These are phyloP conservation scores for Penicillium sp. DNA, from an alignment of 2,329 filamentous ascomycete species.

Conservation along the genomic window DNA sequence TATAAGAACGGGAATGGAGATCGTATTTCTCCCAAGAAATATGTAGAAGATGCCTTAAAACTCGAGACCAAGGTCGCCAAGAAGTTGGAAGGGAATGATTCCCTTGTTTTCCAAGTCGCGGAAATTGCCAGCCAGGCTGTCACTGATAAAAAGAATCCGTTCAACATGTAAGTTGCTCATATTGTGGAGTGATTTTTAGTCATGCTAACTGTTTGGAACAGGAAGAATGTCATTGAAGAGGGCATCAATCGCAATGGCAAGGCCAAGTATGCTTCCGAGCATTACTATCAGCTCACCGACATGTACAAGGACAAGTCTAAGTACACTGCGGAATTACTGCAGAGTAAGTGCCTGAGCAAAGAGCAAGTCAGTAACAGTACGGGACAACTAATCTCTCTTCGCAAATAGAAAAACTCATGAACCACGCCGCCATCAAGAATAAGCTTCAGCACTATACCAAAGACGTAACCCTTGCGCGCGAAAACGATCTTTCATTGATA, in stretches of 20 bases:
- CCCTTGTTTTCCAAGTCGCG: slow-evolving; percentile 4
- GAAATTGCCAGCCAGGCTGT: slow-evolving; percentile 5
- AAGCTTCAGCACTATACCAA: background rate
- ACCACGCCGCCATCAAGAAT: background rate
- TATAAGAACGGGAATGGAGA: slow-evolving; percentile 1
- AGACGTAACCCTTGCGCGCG: background rate
- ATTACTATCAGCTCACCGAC: slow-evolving; percentile 10
- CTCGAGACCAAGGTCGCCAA: slow-evolving; percentile 4
- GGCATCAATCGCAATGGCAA: background rate
- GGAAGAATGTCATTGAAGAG: background rate
- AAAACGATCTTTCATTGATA: slow-evolving; percentile 2
- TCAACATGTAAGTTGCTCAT: no score
- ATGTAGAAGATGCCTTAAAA: slow-evolving; percentile 1
- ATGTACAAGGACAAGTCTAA: background rate
- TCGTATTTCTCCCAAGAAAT: background rate
- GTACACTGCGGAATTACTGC: background rate
- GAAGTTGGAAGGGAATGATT: slow-evolving; percentile 1
- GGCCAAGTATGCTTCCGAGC: slow-evolving; percentile 12
- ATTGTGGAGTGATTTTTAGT: no score
- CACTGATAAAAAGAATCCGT: no score
- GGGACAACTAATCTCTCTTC: no score
- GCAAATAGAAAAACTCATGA: slow-evolving; percentile 1
- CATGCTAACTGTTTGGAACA: no score
- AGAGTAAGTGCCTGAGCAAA: background rate
- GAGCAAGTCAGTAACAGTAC: no score